Evolutionary conservation across 768 basidiomycete species (phyloP).

Genomic region (Gelatoporia subvermispora): DNA sequence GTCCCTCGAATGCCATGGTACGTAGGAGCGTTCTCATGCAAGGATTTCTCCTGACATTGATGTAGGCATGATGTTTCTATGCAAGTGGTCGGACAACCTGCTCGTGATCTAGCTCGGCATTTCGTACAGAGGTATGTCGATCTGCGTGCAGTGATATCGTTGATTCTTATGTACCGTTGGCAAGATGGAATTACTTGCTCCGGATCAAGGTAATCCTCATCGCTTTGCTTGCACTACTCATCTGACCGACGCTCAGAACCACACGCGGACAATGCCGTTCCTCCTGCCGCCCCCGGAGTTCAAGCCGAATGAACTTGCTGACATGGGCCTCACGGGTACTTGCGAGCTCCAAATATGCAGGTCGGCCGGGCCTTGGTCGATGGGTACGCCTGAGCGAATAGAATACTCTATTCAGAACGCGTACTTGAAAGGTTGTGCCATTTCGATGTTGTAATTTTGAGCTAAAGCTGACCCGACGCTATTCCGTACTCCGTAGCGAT

Average conservation of each 20-base stretch:
- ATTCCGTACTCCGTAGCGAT: constrained; percentile 51
- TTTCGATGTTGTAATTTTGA: neutral
- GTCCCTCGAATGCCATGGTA: constrained; percentile 96
- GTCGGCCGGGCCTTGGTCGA: constrained; percentile 93
- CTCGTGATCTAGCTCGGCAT: constrained; percentile 89
- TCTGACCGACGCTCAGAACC: constrained; percentile 57
- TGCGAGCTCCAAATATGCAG: constrained; percentile 97
- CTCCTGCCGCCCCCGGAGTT: constrained; percentile 92
- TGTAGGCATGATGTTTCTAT: constrained; percentile 92
- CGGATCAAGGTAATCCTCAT: constrained; percentile 76
- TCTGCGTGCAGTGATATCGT: too few species aligned
- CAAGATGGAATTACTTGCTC: constrained; percentile 90
- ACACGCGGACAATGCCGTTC: constrained; percentile 89
- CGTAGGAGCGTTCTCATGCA: constrained; percentile 16
- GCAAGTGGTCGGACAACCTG: constrained; percentile 95
- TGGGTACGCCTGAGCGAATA: constrained; percentile 79
- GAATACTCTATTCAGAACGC: constrained; percentile 96
- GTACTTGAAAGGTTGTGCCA: constrained; percentile 71
- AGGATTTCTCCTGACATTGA: neutral
- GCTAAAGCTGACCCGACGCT: neutral
- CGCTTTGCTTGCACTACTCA: neutral
- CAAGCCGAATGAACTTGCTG: constrained; percentile 68
- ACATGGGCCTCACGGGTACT: constrained; percentile 85
- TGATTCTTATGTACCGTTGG: neutral
- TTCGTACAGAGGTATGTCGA: constrained; percentile 77